Evolutionary conservation across 1,284 basidiomycete species (phyloP), one percentile per base, ranked within the genome.

Genomic region (Schizophyllum amplum): DNA sequence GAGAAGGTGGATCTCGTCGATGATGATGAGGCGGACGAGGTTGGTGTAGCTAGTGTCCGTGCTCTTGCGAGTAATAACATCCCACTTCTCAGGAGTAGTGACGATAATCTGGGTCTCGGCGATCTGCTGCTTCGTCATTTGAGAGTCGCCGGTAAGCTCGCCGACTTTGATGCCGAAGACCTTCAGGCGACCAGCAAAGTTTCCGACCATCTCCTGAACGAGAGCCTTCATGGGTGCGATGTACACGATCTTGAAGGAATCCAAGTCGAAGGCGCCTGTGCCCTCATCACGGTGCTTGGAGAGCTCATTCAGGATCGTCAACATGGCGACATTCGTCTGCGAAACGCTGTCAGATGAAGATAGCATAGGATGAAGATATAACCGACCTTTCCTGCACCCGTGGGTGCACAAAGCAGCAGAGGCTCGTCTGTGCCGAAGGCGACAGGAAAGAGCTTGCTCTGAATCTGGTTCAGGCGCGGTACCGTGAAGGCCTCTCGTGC

Each of bases 61-160:
- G 64, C 88, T 92, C 77, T 99, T 99, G 63, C 97, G 90, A 24
- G 94, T 98, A 71, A 99, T 97, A 64, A 98, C 95, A 66, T 99
- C 97, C 94, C 94, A 99, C 72, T 99, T 99, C 74, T 99, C 97
- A 0, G 97, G 97, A 0, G 97, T 99, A 0, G 96, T 98, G 62
- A 99, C 95, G 69, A 99, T 98, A 67, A 99, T 93, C 69, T 99
- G 96, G 0, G 97, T 98, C 70, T 97, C 93, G 3, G 94, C 76
- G 60, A 99, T 98, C 71, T 99, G 96, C 62, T 94, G 87, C 72
- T 99, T 99, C 59, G 96, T 99, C 81, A 99, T 89, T 78, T 98
- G 96, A 47, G 91, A 86, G 72, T 99, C 97, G 49, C 97, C 97
- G 0, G 97, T 99, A 55, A 99, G 80, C 70, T 99, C 96, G 47